phyloP scores from a whole-genome alignment of 1,284 basidiomycete species.

The Dichomitus squalens region DNA sequence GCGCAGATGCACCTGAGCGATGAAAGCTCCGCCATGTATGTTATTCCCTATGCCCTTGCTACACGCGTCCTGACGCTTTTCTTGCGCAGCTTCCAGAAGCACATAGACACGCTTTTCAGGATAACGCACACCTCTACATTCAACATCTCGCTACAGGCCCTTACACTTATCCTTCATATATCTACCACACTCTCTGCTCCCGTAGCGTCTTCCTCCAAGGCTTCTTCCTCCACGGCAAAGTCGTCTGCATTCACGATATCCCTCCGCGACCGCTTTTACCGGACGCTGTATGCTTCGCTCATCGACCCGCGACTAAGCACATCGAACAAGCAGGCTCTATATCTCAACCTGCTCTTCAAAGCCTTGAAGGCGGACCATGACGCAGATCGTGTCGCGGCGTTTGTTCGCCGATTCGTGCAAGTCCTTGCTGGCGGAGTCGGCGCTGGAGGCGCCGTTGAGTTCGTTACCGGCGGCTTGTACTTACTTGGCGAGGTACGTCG shows the following conservation, averaged over 20 bases:
- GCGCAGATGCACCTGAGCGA: constrained; percentile 71
- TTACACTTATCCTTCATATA: constrained; percentile 92
- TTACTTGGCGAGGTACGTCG: constrained; percentile 69
- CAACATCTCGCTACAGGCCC: constrained; percentile 94
- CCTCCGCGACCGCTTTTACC: constrained; percentile 86
- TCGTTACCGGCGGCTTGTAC: constrained; percentile 87
- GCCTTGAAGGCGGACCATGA: constrained; percentile 83
- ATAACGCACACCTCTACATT: constrained; percentile 96
- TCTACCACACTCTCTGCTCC: constrained; percentile 48
- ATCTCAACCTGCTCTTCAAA: constrained; percentile 95
- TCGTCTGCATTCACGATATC: constrained; percentile 44
- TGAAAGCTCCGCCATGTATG: constrained; percentile 44
- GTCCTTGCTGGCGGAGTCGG: constrained; percentile 70
- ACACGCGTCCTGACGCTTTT: constrained; percentile 4
- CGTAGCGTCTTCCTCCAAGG: constrained; percentile 34
- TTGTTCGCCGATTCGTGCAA: constrained; percentile 89
- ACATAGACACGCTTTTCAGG: constrained; percentile 93
- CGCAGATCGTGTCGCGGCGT: constrained; percentile 72
- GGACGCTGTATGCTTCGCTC: constrained; percentile 88
- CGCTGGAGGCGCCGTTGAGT: constrained; percentile 77
- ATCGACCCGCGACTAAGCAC: constrained; percentile 81
- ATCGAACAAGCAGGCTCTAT: constrained; percentile 97
- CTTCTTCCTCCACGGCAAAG: constrained; percentile 3
- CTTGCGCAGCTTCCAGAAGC: constrained; percentile 72
- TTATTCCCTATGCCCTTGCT: neutral